phyloP scores from a whole-genome alignment of 768 basidiomycete species.

The Kwoniella heveanensis region DNA sequence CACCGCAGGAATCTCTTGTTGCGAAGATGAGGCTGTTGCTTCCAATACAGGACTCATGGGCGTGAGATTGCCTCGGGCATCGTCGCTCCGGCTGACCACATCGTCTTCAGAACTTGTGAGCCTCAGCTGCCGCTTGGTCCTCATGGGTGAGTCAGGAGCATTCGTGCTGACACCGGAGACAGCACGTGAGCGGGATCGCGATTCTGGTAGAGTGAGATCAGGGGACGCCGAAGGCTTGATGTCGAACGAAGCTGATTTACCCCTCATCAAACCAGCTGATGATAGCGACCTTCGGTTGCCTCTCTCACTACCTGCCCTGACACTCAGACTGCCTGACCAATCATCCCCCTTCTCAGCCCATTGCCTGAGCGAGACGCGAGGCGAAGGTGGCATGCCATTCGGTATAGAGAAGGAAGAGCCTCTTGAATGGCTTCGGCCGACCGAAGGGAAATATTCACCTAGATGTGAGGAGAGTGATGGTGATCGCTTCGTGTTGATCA shows the following conservation, averaged over 20 bases:
- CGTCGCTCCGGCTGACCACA: neutral
- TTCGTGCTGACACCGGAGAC: neutral
- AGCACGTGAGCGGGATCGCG: neutral
- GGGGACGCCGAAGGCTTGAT: neutral
- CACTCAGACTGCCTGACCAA: constrained; percentile 7
- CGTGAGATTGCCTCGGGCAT: neutral
- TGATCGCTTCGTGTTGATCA: constrained; percentile 10
- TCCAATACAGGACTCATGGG: constrained; percentile 37
- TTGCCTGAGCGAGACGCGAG: constrained; percentile 28
- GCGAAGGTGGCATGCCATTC: constrained; percentile 25
- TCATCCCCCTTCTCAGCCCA: constrained; percentile 29
- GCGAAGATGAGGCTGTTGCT: neutral
- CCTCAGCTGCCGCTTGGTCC: neutral
- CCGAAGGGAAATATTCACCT: constrained; percentile 21
- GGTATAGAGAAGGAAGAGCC: constrained; percentile 19
- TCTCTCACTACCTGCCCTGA: constrained; percentile 26
- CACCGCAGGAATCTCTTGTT: neutral
- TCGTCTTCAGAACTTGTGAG: neutral
- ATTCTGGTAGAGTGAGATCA: neutral
- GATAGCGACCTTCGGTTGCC: constrained; percentile 15
- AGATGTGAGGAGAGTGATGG: constrained; percentile 17
- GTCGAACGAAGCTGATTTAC: constrained; percentile 31
- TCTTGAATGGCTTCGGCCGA: constrained; percentile 24
- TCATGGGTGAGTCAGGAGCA: constrained; percentile 3
- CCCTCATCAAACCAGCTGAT: constrained; percentile 10